Evolutionary conservation across 148 eudicot genomes (phyloP), one percentile per base, ranked within the genome.

Genomic region (Diospyros lotus): DNA sequence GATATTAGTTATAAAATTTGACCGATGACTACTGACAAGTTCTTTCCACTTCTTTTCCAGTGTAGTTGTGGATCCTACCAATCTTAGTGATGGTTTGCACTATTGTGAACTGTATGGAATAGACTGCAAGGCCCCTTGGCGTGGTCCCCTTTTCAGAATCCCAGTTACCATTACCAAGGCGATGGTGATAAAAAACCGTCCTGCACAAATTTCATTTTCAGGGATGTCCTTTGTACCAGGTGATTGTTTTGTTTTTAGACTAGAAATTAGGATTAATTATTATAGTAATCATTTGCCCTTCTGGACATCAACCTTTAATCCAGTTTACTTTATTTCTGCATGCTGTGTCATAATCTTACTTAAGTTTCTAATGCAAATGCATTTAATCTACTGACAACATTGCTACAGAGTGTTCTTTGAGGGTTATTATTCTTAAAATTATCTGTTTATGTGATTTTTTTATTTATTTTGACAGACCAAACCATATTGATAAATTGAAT

Each of bases 81-180:
- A 81, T 73, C 92, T 95, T 28, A 82, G 84, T 71, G 87, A 82
- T 78, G 98, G 99, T 68, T 79, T 95, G 64, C 99, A 95, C 81
- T 95, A 88, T 72, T 86, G 58, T 80, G 99, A 95, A 82, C 76
- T 95, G 46, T 93, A 87, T 77, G 99, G 90, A 40, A 76, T 93
- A 28, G 94, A 95, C 72, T 85, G 89, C 89, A 91, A 82, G 74
- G 87, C 97, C 13, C 94, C 99, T 38, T 89, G 94, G 93, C 99
- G 99, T 78, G 99, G 99, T 67, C 98, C 99, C 64, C 83, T 95
- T 56, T 95, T 95, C 76, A 80, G 98, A 82, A 87, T 95, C 81
- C 97, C 99, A 48, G 74, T 95, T 15, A 95, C 98, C 62, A 83
- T 95, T 72, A 93, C 98, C 66, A 95, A 95, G 85, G 97, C 98